phyloP scores from a whole-genome alignment of 2,329 filamentous ascomycete species.

The Microcera coccophila region DNA sequence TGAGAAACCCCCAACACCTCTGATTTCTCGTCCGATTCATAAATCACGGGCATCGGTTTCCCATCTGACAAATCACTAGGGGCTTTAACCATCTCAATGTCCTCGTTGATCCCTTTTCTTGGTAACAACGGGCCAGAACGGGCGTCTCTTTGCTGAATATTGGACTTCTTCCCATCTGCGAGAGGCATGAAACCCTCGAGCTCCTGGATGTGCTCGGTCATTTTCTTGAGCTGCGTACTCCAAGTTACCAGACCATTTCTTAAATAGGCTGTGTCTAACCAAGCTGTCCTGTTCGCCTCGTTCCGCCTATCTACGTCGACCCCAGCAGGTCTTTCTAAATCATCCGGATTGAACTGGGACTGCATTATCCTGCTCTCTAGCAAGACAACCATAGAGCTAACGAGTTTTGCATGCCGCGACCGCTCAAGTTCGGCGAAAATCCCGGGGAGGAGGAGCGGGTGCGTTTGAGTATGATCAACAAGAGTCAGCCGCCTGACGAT shows the following conservation, averaged over 20 bases:
- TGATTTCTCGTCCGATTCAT: not conserved
- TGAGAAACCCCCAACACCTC: not conserved
- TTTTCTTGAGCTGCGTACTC: constrained; percentile 2
- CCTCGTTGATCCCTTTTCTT: too few relatives aligned
- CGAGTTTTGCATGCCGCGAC: constrained; percentile 2
- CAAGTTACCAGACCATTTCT: constrained; percentile 6
- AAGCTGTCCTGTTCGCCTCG: constrained; percentile 1
- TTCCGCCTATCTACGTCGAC: not conserved
- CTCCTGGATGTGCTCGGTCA: not conserved
- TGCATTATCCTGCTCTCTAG: not conserved
- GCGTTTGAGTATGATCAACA: not conserved
- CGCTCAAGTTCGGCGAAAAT: constrained; percentile 6
- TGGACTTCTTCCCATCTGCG: not conserved
- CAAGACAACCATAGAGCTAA: not conserved
- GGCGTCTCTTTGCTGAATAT: not conserved
- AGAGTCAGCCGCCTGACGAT: constrained; percentile 1
- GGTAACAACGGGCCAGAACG: too few relatives aligned
- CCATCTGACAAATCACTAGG: not conserved
- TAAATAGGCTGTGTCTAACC: constrained; percentile 3
- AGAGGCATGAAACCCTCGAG: not conserved
- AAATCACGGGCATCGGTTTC: not conserved
- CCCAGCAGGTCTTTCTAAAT: not conserved
- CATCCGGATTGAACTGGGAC: not conserved
- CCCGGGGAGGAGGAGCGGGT: constrained; percentile 3
- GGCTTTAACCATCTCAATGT: not conserved